These are phyloP conservation scores for Aspergillus leporis DNA, from an alignment of 495 filamentous ascomycete species.

Conservation along the genomic window DNA sequence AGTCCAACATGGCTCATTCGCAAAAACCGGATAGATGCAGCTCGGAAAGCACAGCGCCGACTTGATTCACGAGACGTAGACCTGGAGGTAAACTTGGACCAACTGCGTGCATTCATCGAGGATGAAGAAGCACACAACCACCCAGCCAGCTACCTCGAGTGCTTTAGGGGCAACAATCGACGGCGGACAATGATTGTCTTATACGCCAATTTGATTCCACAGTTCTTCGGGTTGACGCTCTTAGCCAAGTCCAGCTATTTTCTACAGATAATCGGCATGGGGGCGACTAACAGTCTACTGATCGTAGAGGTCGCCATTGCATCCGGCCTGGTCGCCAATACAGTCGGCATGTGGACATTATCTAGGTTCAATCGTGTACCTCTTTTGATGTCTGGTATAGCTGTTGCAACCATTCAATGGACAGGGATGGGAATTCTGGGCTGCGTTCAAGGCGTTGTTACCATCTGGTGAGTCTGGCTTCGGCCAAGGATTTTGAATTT, in stretches of 20 bases:
- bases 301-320: constrained; percentile 35
- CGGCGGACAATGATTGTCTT: constrained; percentile 49
- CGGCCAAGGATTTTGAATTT: neutral
- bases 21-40: constrained; percentile 61
- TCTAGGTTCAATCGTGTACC: constrained; percentile 29
- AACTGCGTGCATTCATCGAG: constrained; percentile 28
- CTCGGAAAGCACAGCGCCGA: constrained; percentile 35
- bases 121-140: constrained; percentile 17
- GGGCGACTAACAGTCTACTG: constrained; percentile 27
- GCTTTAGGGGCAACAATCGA: constrained; percentile 44
- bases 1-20: constrained; percentile 73
- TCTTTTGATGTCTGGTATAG: constrained; percentile 23
- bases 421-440: constrained; percentile 35
- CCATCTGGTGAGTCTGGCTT: constrained; percentile 25
- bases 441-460: constrained; percentile 29
- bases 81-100: constrained; percentile 18
- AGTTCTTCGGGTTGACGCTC: constrained; percentile 35
- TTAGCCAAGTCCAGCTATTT: constrained; percentile 37
- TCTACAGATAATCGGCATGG: constrained; percentile 37
- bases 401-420: constrained; percentile 26
- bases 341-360: constrained; percentile 29
- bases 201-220: constrained; percentile 34
- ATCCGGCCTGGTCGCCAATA: constrained; percentile 32
- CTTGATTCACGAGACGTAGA: constrained; percentile 17
- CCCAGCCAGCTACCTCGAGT: constrained; percentile 38